Base-by-base conservation (phyloP, 2,329 filamentous ascomycete species). In the Aspergillus pseudonomiae region DNA sequence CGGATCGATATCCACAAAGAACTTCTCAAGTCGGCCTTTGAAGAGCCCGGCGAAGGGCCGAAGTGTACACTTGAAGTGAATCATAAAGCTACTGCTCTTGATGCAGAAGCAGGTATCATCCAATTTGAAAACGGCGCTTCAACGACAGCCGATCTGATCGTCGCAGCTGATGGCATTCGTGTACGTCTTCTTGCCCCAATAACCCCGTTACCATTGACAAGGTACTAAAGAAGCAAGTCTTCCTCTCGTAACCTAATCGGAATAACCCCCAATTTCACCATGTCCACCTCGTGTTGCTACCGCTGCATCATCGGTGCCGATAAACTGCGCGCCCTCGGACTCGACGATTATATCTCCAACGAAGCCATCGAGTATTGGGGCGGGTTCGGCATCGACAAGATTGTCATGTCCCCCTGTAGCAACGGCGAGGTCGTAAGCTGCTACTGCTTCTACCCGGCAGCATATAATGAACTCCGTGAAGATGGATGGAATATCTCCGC, bases 371-470 rank as follows among this genome's bases (percentile, higher is more conserved):
- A 73, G 39, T 73, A 71, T 64, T 73, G 71, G 69, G 78, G 77
- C 14, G 78, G 77, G 1, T 73, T 75, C 52, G 77, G 74, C 21
- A 76, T 78, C 45, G 70, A 79, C 65, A 80, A 80, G 66, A 79
- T 81, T 30, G 77, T 80, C 30, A 73, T 77, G 61, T 79, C 78
- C 0, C 74, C 77, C 3, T 80, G 78, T 56, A 72, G 72, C 50
- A 73, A 76, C 34, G 76, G 76, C 12, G 72, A 79, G 21, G 67
- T 80, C 1, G 70, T 78, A 19, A 75, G 70, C 14, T 81, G 75
- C 62, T 80, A 80, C 65, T 80, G 78, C 68, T 80, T 81, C 72
- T 76, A 69, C 30, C 71, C 70, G 19, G 65, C 67, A 0, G 66
- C 65, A 3, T 36, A 65, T 19, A 71, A 71, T 26, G 65, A 71